Evolutionary conservation across 257 asterid species (phyloP), one percentile per base, ranked within the genome.

Genomic region (Ajuga chamaepitys): DNA sequence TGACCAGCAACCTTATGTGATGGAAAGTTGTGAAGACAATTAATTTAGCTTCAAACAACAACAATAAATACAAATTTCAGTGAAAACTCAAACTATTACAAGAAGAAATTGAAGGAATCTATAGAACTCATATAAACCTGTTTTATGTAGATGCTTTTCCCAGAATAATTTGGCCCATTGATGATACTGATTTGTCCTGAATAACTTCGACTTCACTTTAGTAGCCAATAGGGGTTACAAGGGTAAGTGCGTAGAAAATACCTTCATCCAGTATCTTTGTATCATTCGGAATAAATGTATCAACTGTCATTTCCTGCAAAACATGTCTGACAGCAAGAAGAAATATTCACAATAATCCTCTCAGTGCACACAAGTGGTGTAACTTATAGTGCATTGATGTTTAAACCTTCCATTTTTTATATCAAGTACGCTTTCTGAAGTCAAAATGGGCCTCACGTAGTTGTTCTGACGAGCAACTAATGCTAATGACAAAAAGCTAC

Each of bases 131-230:
- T 66, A 64, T 74, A 28, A 17, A 88, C 99, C 96, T 94, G 97
- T 78, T 94, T 94, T 74, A 86, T 82, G 67, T 86, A 94, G 78
- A 94, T 86, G 64, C 97, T 94, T 83, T 94, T 89, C 64, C 96
- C 96, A 62, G 99, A 90, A 80, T 88, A 94, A 76, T 94, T 94
- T 50, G 99, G 99, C 48, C 99, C 99, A 17, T 96, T 89, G 79
- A 94, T 90, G 76, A 94, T 84, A 64, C 72, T 74, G 77, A 90
- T 79, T 74, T 87, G 85, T 70, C 97, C 99, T 94, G 82, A 63
- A 78, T 59, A 76, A 56, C 20, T 65, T 42, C 42, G 70, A 60
- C 30, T 72, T 40, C 60, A 67, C 65, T 45, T 66, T 45, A 74
- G 57, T 38, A 16, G 60, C 71, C 75, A 59, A 70, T 40, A 42